A percentile compares a stretch with the other conserved stretches of the same genome.
Conservation (phyloP, 139 green algal species). For the Deuterostichococcus epilithicus region DNA sequence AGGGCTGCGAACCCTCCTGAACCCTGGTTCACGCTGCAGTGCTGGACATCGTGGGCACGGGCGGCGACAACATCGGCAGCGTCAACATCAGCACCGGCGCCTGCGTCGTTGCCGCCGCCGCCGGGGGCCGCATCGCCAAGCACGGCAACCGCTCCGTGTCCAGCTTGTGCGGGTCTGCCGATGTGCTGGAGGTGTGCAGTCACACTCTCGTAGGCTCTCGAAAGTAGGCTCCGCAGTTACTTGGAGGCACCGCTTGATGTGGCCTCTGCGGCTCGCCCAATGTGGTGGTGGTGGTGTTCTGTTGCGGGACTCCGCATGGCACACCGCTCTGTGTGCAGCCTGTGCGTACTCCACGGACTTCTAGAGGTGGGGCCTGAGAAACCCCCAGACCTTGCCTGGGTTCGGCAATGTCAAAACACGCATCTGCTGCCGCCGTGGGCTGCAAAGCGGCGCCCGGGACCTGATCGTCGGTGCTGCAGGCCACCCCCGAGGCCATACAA, state of each 20-base stretch:
- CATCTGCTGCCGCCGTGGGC: too few relatives aligned
- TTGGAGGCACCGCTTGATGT: not conserved
- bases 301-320: too few relatives aligned
- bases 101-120: slow-evolving; percentile 88
- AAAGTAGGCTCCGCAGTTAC: not conserved
- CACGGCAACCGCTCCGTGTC: slow-evolving; percentile 94
- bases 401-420: too few relatives aligned
- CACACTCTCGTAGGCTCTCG: not conserved
- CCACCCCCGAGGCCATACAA: too few relatives aligned
- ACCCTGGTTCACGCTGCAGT: slow-evolving; percentile 5
- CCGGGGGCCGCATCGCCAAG: slow-evolving; percentile 94
- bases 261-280: not conserved
- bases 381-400: too few relatives aligned
- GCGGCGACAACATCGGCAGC: slow-evolving; percentile 93
- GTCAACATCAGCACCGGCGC: slow-evolving; percentile 99
- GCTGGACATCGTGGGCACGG: slow-evolving; percentile 98
- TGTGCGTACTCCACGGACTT: too few relatives aligned
- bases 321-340: too few relatives aligned
- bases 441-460: too few relatives aligned
- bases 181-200: slow-evolving; percentile 73
- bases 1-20: not conserved
- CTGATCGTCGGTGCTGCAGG: too few relatives aligned
- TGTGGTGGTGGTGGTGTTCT: too few relatives aligned
- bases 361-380: too few relatives aligned
- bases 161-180: slow-evolving; percentile 88